Evolutionary conservation across 179 eudicot genomes (phyloP).

Genomic region (Carnegiea gigantea): DNA sequence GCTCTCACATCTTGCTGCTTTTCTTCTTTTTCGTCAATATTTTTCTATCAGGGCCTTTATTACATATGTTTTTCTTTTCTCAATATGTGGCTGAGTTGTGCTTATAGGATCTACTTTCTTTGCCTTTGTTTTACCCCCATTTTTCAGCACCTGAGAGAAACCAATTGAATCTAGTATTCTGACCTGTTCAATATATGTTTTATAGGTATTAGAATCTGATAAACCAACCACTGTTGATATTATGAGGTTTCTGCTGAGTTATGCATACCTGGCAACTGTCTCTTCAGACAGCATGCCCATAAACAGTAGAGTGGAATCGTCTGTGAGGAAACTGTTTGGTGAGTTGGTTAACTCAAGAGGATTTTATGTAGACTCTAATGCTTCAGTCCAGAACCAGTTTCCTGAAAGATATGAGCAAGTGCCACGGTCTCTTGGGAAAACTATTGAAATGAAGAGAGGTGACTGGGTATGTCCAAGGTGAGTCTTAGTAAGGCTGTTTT

Average conservation of each 20-base stretch:
- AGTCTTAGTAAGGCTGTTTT: conserved; percentile 24
- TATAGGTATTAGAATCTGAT: conserved; percentile 51
- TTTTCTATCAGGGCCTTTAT: background rate
- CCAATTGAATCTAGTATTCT: background rate
- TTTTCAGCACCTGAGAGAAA: background rate
- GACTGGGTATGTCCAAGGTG: conserved; percentile 89
- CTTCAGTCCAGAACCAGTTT: conserved; percentile 31
- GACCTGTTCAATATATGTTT: conserved; percentile 16
- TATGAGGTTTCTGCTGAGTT: conserved; percentile 78
- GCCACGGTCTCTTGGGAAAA: conserved; percentile 38
- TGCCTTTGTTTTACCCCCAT: background rate
- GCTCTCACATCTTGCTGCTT: background rate
- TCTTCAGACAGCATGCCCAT: conserved; percentile 41
- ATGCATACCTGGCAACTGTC: conserved; percentile 55
- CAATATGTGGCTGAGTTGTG: background rate
- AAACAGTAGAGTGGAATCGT: conserved; percentile 51
- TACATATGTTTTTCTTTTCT: background rate
- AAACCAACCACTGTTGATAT: conserved; percentile 65
- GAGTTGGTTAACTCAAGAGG: conserved; percentile 44
- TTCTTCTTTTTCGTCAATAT: background rate
- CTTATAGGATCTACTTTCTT: background rate
- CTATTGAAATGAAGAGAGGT: conserved; percentile 75
- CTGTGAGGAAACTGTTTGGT: conserved; percentile 58
- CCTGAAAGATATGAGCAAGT: conserved; percentile 35
- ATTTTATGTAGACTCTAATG: conserved; percentile 29